These are phyloP conservation scores for Amphicarpaea edgeworthii DNA, from an alignment of 306 rosid genomes.

Conservation along the genomic window DNA sequence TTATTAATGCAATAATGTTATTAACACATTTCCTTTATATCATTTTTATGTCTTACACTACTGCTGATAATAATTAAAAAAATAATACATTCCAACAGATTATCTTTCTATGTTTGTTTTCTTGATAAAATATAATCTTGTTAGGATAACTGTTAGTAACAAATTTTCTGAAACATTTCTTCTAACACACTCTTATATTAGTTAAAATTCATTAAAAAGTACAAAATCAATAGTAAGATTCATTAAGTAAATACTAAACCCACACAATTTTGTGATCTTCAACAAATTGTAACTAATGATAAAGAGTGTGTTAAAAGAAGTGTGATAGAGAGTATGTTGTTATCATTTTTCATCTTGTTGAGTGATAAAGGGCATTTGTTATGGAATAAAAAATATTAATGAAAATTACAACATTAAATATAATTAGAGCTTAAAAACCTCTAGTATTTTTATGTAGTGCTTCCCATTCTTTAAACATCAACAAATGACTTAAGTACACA, in stretches of 20 bases:
- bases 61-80: neutral
- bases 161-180: no score
- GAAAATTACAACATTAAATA: neutral
- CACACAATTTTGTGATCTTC: no score
- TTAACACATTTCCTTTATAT: neutral
- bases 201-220: no score
- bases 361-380: neutral
- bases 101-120: neutral
- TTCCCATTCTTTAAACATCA: neutral
- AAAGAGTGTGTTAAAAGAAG: no score
- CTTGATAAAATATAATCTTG: neutral
- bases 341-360: no score
- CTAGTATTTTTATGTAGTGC: neutral
- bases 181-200: no score
- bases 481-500: neutral
- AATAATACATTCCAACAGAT: neutral
- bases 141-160: no score
- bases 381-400: neutral
- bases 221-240: no score
- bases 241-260: no score
- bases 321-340: no score
- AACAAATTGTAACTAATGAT: no score
- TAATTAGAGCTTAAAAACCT: neutral
- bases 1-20: neutral
- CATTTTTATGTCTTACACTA: neutral